Evolutionary conservation across 148 eudicot genomes (phyloP), one percentile per base, ranked within the genome.

Genomic region (Chenopodium berlandieri): DNA sequence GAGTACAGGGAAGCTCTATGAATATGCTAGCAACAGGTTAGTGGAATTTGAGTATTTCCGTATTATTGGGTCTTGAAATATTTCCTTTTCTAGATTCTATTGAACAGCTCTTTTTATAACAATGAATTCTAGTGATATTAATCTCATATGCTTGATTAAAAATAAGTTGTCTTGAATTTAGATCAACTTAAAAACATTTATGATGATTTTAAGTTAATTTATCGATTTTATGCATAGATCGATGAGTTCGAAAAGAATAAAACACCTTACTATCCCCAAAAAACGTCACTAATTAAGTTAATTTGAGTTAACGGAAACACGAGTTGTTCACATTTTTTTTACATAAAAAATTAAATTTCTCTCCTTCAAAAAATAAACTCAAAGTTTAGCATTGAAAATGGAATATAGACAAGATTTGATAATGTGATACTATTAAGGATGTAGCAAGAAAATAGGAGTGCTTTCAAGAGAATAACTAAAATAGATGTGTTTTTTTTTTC

Each of bases 1-100:
- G 5, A 88, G 91, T 85, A 90, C 93, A 19, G 89, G 90, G 40
- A 87, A 86, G 80, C 90, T 89, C 73, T 90, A 89, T 77, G 91
- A 90, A n/a, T 90, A 58, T 79, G 68, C 89, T 40, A 88, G 84
- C 86, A 69, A 87, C 84, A 86, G 91, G 92, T 89, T 46, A 74
- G 70, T 66, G 48, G 76, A 30, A 65, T 75, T 80, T 50, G 69
- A 44, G 65, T 40, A 56, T 79, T 74, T 47, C 63, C 16, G 66
- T 77, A 30, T 19, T 47, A 46, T 63, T 48, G 44, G 44, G 52
- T 83, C 25, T 70, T 27, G 13, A 50, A 23, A 56, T 64, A 68
- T 27, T 32, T 47, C 20, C 27, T 77, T 30, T 76, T 3, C 1
- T 76, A 32, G 48, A 58, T 37, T 76, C 32, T 12, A 22, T 63